phyloP scores from a whole-genome alignment of 148 eudicot species.

The Heliamphora exappendiculata region DNA sequence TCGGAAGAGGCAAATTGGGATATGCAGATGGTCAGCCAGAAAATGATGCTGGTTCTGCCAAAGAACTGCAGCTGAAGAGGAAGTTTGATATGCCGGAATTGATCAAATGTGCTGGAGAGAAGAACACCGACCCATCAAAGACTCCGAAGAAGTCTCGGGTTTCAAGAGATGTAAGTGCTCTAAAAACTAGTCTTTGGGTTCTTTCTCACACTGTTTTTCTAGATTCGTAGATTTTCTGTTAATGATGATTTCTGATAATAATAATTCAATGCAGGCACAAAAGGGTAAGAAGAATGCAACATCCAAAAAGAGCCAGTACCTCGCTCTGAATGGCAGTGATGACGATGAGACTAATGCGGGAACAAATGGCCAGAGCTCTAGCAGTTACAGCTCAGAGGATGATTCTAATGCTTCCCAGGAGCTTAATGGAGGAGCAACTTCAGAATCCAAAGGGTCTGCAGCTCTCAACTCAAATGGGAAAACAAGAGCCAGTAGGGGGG shows the following conservation, averaged over 20 bases:
- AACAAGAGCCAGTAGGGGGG: constrained; percentile 52
- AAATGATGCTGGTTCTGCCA: constrained; percentile 11
- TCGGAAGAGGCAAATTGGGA: constrained; percentile 21
- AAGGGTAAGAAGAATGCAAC: constrained; percentile 41
- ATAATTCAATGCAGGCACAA: constrained; percentile 27
- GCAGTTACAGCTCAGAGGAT: constrained; percentile 38
- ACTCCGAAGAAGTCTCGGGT: constrained; percentile 37
- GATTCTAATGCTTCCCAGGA: constrained; percentile 40
- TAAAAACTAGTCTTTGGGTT: neutral
- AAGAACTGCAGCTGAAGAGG: constrained; percentile 19
- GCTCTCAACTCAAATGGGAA: constrained; percentile 34
- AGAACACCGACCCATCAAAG: constrained; percentile 13
- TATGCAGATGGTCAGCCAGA: constrained; percentile 9
- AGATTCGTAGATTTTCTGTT: too few species aligned
- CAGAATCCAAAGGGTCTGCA: constrained; percentile 28
- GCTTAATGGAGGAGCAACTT: constrained; percentile 16
- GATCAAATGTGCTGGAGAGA: constrained; percentile 19
- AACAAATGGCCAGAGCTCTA: constrained; percentile 18
- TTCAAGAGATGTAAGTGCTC: constrained; percentile 39
- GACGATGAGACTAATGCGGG: constrained; percentile 27
- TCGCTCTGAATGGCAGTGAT: constrained; percentile 7
- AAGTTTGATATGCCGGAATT: constrained; percentile 21
- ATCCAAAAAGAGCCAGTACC: constrained; percentile 37
- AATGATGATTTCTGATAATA: too few species aligned
- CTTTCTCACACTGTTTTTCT: neutral